These are phyloP conservation scores for Teratosphaeria destructans DNA, from an alignment of 2,329 filamentous ascomycete species.

Conservation along the genomic window DNA sequence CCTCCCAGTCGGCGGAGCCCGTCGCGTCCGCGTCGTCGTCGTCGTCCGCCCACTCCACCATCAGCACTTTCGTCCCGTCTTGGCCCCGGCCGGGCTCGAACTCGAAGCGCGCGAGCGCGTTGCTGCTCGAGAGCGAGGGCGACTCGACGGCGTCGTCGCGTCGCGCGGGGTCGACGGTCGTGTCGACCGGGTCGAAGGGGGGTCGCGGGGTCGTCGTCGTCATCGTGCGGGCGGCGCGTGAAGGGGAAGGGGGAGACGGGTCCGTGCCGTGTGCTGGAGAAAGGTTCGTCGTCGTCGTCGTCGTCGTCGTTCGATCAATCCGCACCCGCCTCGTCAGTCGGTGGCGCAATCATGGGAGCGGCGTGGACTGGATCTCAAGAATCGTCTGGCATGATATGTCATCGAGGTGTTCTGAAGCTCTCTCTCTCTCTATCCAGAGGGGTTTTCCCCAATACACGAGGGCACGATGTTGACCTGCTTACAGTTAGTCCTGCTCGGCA, in stretches of 20 bases:
- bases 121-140: conserved; percentile 39
- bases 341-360: background rate
- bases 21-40: conserved; percentile 35
- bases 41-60: conserved; percentile 80
- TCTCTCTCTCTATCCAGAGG: too few species aligned
- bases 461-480: too few species aligned
- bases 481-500: too few species aligned
- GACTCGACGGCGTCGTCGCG: conserved; percentile 26
- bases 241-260: background rate
- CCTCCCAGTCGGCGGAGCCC: conserved; percentile 55
- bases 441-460: too few species aligned
- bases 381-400: too few species aligned
- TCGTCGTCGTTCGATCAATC: background rate
- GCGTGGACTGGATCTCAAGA: too few species aligned
- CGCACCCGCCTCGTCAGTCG: background rate
- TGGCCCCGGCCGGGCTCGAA: conserved; percentile 62
- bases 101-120: conserved; percentile 73
- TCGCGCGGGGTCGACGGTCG: conserved; percentile 19
- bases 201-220: conserved; percentile 13
- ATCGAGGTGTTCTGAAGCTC: too few species aligned
- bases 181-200: conserved; percentile 34
- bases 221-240: background rate
- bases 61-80: conserved; percentile 80
- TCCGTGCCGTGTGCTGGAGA: background rate
- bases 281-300: background rate